Evolutionary conservation across 305 asterid species (phyloP).

Genomic region (Ajuga reptans): DNA sequence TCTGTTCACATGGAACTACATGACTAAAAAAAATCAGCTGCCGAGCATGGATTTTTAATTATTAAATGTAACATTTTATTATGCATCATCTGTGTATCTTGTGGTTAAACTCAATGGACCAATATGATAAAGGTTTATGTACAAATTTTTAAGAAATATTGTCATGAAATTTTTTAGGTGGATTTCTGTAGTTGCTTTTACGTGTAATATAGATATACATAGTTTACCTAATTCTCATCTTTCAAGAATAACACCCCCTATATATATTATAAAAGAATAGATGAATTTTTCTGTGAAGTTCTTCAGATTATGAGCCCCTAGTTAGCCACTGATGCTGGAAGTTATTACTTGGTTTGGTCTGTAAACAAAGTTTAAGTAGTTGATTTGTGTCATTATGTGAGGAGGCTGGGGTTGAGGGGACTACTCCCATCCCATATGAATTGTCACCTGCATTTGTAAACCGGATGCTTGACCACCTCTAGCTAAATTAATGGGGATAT

Average conservation of each 20-base stretch:
- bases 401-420: not conserved
- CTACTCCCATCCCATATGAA: not conserved
- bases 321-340: not conserved
- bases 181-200: not conserved
- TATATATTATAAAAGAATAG: too few species aligned
- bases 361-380: not conserved
- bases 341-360: not conserved
- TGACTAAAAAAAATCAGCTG: not conserved
- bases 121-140: not conserved
- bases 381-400: not conserved
- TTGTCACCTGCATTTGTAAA: not conserved
- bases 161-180: not conserved
- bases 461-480: not conserved
- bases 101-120: not conserved
- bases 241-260: too few species aligned
- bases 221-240: too few species aligned
- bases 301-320: not conserved
- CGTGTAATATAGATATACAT: not conserved
- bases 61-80: not conserved
- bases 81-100: not conserved
- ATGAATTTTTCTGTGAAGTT: not conserved
- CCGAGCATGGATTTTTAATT: not conserved
- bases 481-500: slow-evolving; percentile 3
- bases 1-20: not conserved
- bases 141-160: not conserved